phyloP scores from a whole-genome alignment of 768 basidiomycete genomes.

The Podaxis carcinomalis region DNA sequence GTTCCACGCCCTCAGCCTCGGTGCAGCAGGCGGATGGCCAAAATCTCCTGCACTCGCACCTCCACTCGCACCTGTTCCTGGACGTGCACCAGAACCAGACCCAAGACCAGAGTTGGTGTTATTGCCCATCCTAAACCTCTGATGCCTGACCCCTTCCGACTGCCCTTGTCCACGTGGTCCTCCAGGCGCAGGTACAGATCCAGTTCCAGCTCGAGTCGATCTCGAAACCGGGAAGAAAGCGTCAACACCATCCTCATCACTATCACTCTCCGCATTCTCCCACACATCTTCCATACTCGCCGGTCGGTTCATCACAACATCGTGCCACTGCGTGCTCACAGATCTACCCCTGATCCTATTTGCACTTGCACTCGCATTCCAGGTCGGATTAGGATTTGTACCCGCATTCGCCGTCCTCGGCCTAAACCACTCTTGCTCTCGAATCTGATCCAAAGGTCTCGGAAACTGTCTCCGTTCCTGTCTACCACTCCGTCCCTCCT shows the following conservation, averaged over 20 bases:
- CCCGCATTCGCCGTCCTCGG: neutral
- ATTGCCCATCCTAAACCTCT: neutral
- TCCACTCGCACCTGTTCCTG: neutral
- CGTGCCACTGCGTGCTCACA: neutral
- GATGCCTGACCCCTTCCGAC: neutral
- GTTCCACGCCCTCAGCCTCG: neutral
- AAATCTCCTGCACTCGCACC: neutral
- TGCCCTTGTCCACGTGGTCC: neutral
- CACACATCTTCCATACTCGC: neutral
- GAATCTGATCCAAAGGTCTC: neutral
- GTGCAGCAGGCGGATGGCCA: neutral
- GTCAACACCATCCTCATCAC: neutral
- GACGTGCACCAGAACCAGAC: neutral
- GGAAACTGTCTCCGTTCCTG: neutral
- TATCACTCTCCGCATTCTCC: neutral
- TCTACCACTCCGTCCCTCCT: neutral
- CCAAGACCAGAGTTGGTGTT: neutral
- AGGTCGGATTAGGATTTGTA: neutral
- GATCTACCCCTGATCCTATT: neutral
- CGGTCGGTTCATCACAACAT: neutral
- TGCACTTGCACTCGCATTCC: neutral
- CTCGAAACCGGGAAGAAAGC: neutral
- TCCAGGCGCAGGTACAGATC: neutral
- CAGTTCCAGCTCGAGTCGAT: neutral
- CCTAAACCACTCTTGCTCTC: too few relatives aligned